Conservation (phyloP, 768 basidiomycete genomes). For the Lactifluus volemus region DNA sequence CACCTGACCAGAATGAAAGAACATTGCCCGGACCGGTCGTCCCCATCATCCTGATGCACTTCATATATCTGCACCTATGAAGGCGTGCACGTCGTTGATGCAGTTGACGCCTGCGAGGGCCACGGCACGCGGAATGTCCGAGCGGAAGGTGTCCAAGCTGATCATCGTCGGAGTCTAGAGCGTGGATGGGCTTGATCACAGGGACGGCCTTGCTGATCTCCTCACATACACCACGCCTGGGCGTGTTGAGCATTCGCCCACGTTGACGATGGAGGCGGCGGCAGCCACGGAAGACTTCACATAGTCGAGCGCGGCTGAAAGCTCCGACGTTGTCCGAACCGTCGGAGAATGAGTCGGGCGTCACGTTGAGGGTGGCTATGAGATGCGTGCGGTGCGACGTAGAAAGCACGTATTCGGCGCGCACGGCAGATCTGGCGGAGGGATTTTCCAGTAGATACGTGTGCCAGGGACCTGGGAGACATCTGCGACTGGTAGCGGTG, state of each 20-base stretch:
- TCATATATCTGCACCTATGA: conserved; percentile 39
- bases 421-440: conserved; percentile 14
- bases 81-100: conserved; percentile 88
- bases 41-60: conserved; percentile 57
- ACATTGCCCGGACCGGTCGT: conserved; percentile 40
- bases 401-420: conserved; percentile 19
- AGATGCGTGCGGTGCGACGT: conserved; percentile 44
- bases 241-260: conserved; percentile 91
- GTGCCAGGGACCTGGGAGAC: conserved; percentile 27
- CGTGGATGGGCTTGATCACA: conserved; percentile 50
- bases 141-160: conserved; percentile 87
- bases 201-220: conserved; percentile 70
- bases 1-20: conserved; percentile 61
- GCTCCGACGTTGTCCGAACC: conserved; percentile 50
- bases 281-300: conserved; percentile 37
- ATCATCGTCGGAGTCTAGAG: conserved; percentile 33
- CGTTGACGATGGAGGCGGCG: conserved; percentile 76
- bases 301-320: conserved; percentile 48
- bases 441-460: conserved; percentile 42
- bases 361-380: conserved; percentile 90
- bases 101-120: conserved; percentile 80
- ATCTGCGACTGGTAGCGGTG: conserved; percentile 14
- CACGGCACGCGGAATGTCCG: conserved; percentile 64
- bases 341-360: conserved; percentile 96
- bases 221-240: conserved; percentile 69